A percentile compares a stretch with the other conserved stretches of the same genome.
phyloP scores from a whole-genome alignment of 257 asterid species.

The Salvia hispanica region DNA sequence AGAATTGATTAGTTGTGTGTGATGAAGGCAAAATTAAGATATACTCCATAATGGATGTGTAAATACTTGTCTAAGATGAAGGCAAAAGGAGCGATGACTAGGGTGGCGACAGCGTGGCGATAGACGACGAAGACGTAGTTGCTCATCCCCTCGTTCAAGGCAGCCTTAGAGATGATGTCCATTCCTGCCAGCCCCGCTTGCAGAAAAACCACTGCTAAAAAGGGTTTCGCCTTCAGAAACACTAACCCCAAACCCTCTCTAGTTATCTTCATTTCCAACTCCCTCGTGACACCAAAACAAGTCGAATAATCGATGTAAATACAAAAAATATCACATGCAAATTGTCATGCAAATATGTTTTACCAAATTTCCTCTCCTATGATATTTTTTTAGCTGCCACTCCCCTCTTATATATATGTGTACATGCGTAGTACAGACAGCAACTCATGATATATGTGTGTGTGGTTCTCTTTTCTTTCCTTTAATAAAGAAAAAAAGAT shows the following conservation, averaged over 20 bases:
- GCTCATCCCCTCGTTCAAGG: conserved; percentile 92
- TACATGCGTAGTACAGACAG: conserved; percentile 10
- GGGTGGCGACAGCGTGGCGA: conserved; percentile 79
- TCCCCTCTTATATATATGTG: conserved; percentile 19
- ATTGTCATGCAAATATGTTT: no score
- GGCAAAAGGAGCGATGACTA: conserved; percentile 84
- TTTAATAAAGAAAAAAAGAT: no score
- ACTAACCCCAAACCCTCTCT: conserved; percentile 29
- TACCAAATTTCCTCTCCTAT: not conserved
- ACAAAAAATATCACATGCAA: no score
- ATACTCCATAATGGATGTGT: no score
- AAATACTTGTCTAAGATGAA: conserved; percentile 67
- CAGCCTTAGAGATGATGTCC: conserved; percentile 87
- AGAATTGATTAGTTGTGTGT: no score
- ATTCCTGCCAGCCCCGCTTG: conserved; percentile 92
- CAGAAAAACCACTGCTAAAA: conserved; percentile 68
- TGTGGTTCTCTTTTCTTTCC: no score
- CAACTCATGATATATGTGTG: not conserved
- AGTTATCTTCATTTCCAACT: conserved; percentile 29
- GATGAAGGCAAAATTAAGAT: no score
- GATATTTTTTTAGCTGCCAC: not conserved
- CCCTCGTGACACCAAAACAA: no score
- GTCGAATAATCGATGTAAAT: no score
- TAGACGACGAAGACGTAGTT: conserved; percentile 88
- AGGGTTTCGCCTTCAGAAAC: conserved; percentile 59